Base-by-base conservation (phyloP, 495 filamentous ascomycete genomes). In the Pyrenula aspistea region DNA sequence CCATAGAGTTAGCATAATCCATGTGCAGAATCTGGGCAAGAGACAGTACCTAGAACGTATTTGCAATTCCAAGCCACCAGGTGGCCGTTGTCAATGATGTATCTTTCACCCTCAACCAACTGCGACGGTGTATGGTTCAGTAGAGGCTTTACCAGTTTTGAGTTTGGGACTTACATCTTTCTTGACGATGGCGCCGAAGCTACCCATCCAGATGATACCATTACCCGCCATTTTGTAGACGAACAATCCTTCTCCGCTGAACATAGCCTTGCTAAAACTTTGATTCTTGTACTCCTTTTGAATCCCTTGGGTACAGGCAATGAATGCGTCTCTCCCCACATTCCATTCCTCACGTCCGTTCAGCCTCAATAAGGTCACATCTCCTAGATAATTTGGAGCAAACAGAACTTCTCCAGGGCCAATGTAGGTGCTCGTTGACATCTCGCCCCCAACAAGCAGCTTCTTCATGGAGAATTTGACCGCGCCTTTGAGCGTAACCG, bases 21-120 rank as follows among this genome's bases (percentile, higher is more conserved):
- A 42, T 42, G 31, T 42, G 15, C 4, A 42, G 15, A 42, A 15
- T 15, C n/a, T n/a, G n/a, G n/a, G n/a, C n/a, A n/a, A n/a, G 31
- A 15, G 15, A 42, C 4, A 4, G 31, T 42, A 42, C 31, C 31
- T 8, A 42, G 31, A 8, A 62, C 63, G 64, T 97, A 98, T 59
- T 94, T 87, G 68, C 88, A 92, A 64, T 96, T 96, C 93, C 93
- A 98, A 2, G 93, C 94, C 0, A 98, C 91, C 3, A 98, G 74
- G 60, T 98, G 91, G 10, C 91, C 92, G 63, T 98, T 98, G 63
- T 98, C 91, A 54, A 98, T 83, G 56, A 90, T 87, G 67, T 95
- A 98, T 56, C 82, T 82, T 64, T 97, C 92, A 1, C 83, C 83
- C 4, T 86, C 82, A 25, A 70, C 74, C 22, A 96, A 77, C 85